Base-by-base conservation (phyloP, 495 filamentous ascomycete genomes). In the Aspergillus haitiensis region DNA sequence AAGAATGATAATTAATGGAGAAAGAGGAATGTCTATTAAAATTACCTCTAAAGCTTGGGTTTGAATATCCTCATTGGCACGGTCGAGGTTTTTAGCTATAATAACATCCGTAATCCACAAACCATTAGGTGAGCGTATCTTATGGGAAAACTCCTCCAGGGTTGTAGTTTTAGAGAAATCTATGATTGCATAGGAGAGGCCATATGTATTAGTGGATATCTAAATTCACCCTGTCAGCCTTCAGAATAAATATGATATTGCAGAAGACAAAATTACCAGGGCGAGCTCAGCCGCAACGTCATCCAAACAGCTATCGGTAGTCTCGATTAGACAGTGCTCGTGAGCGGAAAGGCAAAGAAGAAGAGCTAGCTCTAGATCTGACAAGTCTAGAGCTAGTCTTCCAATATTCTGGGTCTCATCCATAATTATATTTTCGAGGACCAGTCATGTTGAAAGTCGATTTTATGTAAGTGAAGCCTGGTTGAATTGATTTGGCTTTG, bases 271-370 rank as follows among this genome's bases (percentile, higher is more conserved):
- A 54, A 47, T 52, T 76, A 91, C 89, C 71, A 93, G 74, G 60
- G 84, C 80, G 18, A 97, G 75, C 68, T 96, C 91, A 42, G 85
- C 77, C 42, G 84, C 81, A 33, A 96, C 75, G 58, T 84, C 79
- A 68, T 88, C 76, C 45, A 93, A 67, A 55, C 74, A 76, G 34
- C 81, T 75, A 21, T 76, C 72, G 9, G 87, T 85, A 42, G 89
- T 88, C 72, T 88, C 86, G 66, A 98, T 85, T 58, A 97, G 85
- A 72, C 91, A 97, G 68, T 98, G 93, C 72, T 94, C 88, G 56
- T 85, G 82, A 27, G 87, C 84, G 55, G 89, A 78, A 33, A 97
- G 82, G 65, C 86, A 93, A 51, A 97, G 79, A 18, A 97, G 80
- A 11, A 88, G 75, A 31, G 94, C 94, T 44, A 98, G 84, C 73